phyloP scores from a whole-genome alignment of 2,329 filamentous ascomycete species.

The Trichoderma breve region DNA sequence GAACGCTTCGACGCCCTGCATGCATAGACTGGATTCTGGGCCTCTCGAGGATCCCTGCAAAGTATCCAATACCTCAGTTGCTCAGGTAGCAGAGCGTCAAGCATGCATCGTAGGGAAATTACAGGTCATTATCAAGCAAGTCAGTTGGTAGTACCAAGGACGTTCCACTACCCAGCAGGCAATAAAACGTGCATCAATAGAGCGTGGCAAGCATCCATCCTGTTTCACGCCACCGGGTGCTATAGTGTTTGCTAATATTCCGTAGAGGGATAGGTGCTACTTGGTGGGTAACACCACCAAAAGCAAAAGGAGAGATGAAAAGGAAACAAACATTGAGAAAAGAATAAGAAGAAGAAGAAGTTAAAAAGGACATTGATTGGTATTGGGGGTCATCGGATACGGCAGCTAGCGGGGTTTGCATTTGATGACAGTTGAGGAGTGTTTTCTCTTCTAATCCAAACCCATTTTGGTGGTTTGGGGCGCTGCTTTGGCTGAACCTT shows the following conservation, averaged over 20 bases:
- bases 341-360: not conserved
- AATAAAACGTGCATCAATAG: constrained; percentile 9
- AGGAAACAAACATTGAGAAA: not conserved
- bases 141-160: not conserved
- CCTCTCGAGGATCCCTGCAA: not conserved
- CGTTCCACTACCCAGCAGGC: not conserved
- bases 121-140: not conserved
- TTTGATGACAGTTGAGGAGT: not conserved
- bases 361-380: not conserved
- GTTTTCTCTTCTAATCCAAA: not conserved
- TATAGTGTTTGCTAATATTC: not conserved
- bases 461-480: not conserved
- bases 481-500: not conserved
- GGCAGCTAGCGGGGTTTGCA: not conserved
- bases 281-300: not conserved
- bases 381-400: not conserved
- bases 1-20: not conserved
- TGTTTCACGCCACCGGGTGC: not conserved
- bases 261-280: not conserved
- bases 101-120: not conserved
- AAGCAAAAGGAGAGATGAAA: not conserved
- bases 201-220: not conserved
- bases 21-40: not conserved
- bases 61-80: not conserved
- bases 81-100: not conserved